Conservation (phyloP, 2,329 filamentous ascomycete species). For the Tolypocladium endophyticum region DNA sequence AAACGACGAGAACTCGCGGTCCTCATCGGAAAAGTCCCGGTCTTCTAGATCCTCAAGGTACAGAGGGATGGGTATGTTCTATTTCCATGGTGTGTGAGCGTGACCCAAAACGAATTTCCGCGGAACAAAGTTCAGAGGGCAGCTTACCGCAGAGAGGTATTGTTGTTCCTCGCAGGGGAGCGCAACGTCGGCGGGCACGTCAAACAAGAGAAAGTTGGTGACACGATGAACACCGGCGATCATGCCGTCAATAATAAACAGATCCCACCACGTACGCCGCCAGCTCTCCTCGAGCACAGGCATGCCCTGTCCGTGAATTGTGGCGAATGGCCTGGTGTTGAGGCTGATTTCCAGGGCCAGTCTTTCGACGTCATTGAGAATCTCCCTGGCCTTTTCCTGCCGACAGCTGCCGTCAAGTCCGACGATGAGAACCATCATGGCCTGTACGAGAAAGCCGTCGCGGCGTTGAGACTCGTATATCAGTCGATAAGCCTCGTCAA, state of each 20-base stretch:
- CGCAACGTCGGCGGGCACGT: constrained; percentile 55
- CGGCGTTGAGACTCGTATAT: constrained; percentile 36
- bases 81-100: neutral
- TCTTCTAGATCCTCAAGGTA: constrained; percentile 69
- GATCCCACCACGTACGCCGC: constrained; percentile 84
- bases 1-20: constrained; percentile 69
- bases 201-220: constrained; percentile 60
- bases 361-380: constrained; percentile 57
- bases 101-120: too few species aligned
- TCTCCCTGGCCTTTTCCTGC: constrained; percentile 54
- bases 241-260: constrained; percentile 74
- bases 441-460: constrained; percentile 62
- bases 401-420: constrained; percentile 68
- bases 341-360: constrained; percentile 69
- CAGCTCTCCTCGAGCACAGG: constrained; percentile 70
- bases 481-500: constrained; percentile 47
- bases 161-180: constrained; percentile 79
- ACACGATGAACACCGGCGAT: constrained; percentile 68
- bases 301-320: constrained; percentile 51
- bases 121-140: too few species aligned
- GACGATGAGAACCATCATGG: constrained; percentile 66
- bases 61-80: constrained; percentile 48
- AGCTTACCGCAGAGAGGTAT: constrained; percentile 47
- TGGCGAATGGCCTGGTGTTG: constrained; percentile 58
- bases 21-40: constrained; percentile 59